These are phyloP conservation scores for Helenozyma baotianmanensis DNA, from an alignment of 805 yeast genomes.

Conservation along the genomic window DNA sequence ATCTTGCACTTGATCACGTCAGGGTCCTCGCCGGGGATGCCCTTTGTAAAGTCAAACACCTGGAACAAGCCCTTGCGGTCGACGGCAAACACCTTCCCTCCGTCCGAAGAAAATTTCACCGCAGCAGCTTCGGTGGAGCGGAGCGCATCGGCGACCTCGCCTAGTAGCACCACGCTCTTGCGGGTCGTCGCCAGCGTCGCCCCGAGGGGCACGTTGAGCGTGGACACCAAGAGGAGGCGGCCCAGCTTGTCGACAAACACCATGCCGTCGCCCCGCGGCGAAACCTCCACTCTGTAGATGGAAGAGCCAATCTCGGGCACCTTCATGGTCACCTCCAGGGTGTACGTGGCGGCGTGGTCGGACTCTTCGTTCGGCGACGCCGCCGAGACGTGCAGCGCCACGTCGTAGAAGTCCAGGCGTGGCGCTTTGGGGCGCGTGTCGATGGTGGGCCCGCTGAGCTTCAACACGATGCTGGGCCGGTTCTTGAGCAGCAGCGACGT, in stretches of 20 bases:
- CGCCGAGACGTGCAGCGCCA: constrained; percentile 1
- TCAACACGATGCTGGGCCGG: constrained; percentile 29
- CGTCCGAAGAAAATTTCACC: constrained; percentile 69
- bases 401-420: constrained; percentile 4
- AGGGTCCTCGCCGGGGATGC: constrained; percentile 62
- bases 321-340: constrained; percentile 39
- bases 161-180: constrained; percentile 61
- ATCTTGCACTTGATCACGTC: constrained; percentile 67
- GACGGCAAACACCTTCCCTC: constrained; percentile 68
- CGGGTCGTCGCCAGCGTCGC: constrained; percentile 18
- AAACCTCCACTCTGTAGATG: constrained; percentile 67
- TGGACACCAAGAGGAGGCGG: constrained; percentile 59
- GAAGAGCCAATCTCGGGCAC: constrained; percentile 78
- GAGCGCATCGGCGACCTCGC: constrained; percentile 74
- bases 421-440: constrained; percentile 23
- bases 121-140: constrained; percentile 76
- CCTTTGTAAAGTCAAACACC: constrained; percentile 85
- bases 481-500: constrained; percentile 34
- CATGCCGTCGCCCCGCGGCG: constrained; percentile 83
- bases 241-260: constrained; percentile 82
- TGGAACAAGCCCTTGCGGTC: constrained; percentile 80
- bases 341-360: constrained; percentile 19
- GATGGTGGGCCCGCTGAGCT: constrained; percentile 45
- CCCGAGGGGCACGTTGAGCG: constrained; percentile 46
- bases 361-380: constrained; percentile 8